phyloP scores from a whole-genome alignment of 2,329 filamentous ascomycete species.

The Cladophialophora carrionii region DNA sequence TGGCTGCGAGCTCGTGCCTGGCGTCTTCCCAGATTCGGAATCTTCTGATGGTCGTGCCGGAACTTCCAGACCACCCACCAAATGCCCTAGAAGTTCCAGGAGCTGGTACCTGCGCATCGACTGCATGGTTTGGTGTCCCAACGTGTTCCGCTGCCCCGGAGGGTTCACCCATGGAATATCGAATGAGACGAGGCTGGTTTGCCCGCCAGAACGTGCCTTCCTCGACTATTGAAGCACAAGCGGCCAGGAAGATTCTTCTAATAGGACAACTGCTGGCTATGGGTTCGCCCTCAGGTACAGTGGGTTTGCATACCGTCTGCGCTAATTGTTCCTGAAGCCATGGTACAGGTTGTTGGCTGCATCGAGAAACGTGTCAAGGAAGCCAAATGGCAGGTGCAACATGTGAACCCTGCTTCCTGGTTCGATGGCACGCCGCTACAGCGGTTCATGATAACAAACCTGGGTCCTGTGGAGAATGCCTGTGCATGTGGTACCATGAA shows the following conservation, averaged over 20 bases:
- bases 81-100: neutral
- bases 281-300: neutral
- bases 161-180: neutral
- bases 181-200: neutral
- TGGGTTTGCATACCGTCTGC: neutral
- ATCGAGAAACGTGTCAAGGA: slow-evolving; percentile 3
- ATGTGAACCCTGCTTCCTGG: neutral
- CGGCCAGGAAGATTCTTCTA: neutral
- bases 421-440: neutral
- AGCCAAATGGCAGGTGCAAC: neutral
- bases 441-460: slow-evolving; percentile 2
- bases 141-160: neutral
- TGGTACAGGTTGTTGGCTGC: slow-evolving; percentile 4
- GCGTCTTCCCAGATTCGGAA: neutral
- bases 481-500: slow-evolving; percentile 3
- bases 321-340: neutral
- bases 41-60: neutral
- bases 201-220: neutral
- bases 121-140: neutral
- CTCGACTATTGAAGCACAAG: slow-evolving; percentile 2
- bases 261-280: neutral
- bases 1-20: neutral
- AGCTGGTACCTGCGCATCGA: slow-evolving; percentile 5
- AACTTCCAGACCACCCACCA: neutral
- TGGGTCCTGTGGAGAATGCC: neutral